Conservation (phyloP, 768 basidiomycete genomes). For the Mycena pura region DNA sequence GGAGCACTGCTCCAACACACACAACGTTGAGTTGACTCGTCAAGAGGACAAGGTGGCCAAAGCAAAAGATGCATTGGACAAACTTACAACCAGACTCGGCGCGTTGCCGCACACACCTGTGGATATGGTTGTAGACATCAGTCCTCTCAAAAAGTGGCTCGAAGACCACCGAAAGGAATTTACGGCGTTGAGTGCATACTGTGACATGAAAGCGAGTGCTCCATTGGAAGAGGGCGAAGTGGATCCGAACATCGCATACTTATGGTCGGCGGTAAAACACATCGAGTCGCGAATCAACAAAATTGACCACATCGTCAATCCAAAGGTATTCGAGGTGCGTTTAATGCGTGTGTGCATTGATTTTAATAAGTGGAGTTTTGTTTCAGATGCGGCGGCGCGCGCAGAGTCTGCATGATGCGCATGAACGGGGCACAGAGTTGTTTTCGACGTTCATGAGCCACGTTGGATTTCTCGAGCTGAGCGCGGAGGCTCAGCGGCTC, state of each 20-base stretch:
- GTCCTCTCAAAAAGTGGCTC: slow-evolving; percentile 8
- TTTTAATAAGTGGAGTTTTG: background rate
- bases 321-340: background rate
- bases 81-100: background rate
- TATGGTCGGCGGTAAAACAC: background rate
- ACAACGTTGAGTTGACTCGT: slow-evolving; percentile 1
- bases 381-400: background rate
- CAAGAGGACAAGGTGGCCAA: background rate
- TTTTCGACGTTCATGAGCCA: slow-evolving; percentile 4
- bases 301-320: background rate
- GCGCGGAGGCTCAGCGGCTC: background rate
- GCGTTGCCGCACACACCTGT: slow-evolving; percentile 11
- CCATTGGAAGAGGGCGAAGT: slow-evolving; percentile 20
- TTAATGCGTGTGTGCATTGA: background rate
- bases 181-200: slow-evolving; percentile 1
- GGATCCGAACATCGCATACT: slow-evolving; percentile 7
- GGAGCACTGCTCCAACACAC: background rate
- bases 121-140: background rate
- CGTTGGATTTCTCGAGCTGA: slow-evolving; percentile 10
- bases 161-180: slow-evolving; percentile 1
- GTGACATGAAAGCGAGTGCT: slow-evolving; percentile 6
- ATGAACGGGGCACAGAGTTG: background rate
- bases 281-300: background rate
- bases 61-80: background rate
- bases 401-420: background rate